Percentiles rank a stretch among this genome's conserved stretches.
Conservation (phyloP, 2,329 filamentous ascomycete species). For the Penicillium griseofulvum region DNA sequence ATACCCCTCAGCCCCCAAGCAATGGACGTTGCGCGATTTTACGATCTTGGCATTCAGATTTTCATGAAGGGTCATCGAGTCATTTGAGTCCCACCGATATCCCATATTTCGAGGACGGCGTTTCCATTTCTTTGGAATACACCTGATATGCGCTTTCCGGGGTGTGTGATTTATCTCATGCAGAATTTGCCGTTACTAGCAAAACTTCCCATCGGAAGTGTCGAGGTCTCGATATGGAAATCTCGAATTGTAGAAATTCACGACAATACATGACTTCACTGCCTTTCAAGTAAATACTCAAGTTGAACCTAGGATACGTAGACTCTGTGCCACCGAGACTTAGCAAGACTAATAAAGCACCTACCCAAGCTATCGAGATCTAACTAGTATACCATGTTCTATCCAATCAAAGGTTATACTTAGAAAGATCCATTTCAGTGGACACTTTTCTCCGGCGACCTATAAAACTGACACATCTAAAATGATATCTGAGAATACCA, state of each 20-base stretch:
- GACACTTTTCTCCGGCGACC: too few relatives aligned
- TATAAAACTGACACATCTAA: too few relatives aligned
- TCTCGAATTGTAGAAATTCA: neutral
- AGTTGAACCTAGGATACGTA: too few relatives aligned
- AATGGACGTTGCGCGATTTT: neutral
- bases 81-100: neutral
- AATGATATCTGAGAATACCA: too few relatives aligned
- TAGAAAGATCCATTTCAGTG: too few relatives aligned
- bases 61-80: neutral
- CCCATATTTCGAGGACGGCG: neutral
- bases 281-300: too few relatives aligned
- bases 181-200: neutral
- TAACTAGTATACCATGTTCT: too few relatives aligned
- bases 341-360: too few relatives aligned
- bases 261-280: neutral
- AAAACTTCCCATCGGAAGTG: neutral
- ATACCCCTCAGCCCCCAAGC: neutral
- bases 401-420: too few relatives aligned
- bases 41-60: neutral
- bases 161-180: neutral
- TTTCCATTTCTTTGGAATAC: neutral
- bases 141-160: neutral
- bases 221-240: neutral
- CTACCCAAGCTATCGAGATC: too few relatives aligned
- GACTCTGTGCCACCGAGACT: too few relatives aligned